Evolutionary conservation across 208 protist genomes (phyloP).

Genomic region (Plasmodiophora brassicae): DNA sequence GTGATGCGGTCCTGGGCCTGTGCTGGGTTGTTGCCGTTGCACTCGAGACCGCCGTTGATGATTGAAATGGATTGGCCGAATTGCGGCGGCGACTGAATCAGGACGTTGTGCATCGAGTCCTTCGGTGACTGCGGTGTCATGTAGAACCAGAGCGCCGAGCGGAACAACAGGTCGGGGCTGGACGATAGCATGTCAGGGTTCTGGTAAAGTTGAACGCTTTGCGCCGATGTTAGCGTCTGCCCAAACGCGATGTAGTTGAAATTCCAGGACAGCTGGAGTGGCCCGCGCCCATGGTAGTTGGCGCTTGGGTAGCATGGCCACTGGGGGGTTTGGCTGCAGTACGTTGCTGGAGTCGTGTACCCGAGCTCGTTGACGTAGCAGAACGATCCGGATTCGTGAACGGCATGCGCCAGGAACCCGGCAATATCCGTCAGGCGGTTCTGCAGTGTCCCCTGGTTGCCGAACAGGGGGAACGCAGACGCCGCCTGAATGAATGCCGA

Average conservation of each 20-base stretch:
- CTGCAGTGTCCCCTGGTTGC: not conserved
- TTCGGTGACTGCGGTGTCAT: not conserved
- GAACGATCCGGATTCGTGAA: not conserved
- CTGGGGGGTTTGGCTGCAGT: not conserved
- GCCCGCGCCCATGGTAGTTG: slow-evolving; percentile 16
- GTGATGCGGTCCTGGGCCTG: not conserved
- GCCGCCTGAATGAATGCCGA: not conserved
- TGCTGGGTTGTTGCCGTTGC: not conserved
- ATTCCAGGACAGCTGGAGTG: slow-evolving; percentile 29
- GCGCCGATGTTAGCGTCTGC: not conserved
- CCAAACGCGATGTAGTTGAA: slow-evolving; percentile 21
- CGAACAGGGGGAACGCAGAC: not conserved
- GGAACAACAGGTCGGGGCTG: not conserved
- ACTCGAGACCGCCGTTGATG: slow-evolving; percentile 25
- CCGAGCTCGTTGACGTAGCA: slow-evolving; percentile 33
- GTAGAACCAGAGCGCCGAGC: slow-evolving; percentile 18
- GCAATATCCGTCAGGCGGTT: not conserved
- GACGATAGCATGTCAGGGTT: not conserved
- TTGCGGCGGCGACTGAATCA: not conserved
- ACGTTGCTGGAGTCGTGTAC: not conserved
- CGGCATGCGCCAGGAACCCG: not conserved
- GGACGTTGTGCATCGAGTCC: not conserved
- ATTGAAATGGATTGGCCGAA: not conserved
- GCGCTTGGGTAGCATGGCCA: slow-evolving; percentile 10
- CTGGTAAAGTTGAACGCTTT: not conserved